Evolutionary conservation across 2,329 filamentous ascomycete species (phyloP).

Genomic region (Xylariaceae sp.): DNA sequence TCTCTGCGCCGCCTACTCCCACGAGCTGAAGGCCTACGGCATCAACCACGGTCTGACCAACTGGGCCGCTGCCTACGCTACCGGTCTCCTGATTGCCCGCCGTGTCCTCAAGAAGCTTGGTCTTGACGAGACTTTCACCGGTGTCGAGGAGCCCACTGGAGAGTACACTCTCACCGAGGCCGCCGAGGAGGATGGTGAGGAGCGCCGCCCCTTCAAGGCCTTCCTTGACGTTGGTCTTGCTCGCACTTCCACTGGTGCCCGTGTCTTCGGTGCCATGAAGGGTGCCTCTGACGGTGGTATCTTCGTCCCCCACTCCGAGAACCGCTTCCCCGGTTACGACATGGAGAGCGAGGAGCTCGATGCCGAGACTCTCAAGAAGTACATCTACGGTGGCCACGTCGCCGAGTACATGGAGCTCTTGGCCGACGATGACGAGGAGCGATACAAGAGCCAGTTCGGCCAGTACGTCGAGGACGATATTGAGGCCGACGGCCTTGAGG

Average conservation of each 20-base stretch:
- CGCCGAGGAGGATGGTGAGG: conserved; percentile 81
- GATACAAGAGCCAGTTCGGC: conserved; percentile 96
- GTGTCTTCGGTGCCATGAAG: conserved; percentile 99
- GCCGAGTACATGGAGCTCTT: conserved; percentile 99
- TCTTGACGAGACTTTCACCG: conserved; percentile 85
- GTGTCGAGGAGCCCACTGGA: conserved; percentile 95
- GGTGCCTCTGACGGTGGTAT: conserved; percentile 98
- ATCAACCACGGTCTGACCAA: conserved; percentile 99
- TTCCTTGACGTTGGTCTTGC: conserved; percentile 96
- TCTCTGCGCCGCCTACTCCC: conserved; percentile 84
- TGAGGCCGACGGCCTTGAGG: conserved; percentile 95
- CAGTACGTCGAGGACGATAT: conserved; percentile 97
- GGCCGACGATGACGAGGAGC: conserved; percentile 99
- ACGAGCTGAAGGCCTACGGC: conserved; percentile 97
- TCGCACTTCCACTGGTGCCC: conserved; percentile 96
- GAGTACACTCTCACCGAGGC: conserved; percentile 96
- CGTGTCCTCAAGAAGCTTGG: conserved; percentile 96
- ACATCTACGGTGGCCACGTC: conserved; percentile 98
- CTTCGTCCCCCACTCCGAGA: conserved; percentile 96
- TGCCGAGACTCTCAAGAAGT: conserved; percentile 93
- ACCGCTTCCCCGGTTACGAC: conserved; percentile 98
- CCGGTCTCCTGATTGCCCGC: conserved; percentile 93
- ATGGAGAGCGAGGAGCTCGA: conserved; percentile 98
- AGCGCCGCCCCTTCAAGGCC: conserved; percentile 98
- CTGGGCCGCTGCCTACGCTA: conserved; percentile 97